Conservation (phyloP, 805 yeast genomes). For the Schwanniomyces polymorphus region DNA sequence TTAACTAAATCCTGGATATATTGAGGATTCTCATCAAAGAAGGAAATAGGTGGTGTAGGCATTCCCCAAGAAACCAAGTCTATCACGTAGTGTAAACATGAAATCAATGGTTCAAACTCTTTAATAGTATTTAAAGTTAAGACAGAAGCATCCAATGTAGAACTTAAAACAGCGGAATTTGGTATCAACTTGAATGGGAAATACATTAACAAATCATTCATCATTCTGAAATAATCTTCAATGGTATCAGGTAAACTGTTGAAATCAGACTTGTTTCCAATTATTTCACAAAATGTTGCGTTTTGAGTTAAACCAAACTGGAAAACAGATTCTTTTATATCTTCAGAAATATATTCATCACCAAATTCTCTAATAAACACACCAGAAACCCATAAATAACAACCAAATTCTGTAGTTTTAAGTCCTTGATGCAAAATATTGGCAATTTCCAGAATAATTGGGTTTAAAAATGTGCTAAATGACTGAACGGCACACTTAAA, state of each 20-base stretch:
- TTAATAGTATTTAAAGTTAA: constrained; percentile 50
- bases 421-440: constrained; percentile 70
- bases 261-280: constrained; percentile 22
- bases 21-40: constrained; percentile 56
- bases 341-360: constrained; percentile 48
- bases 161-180: constrained; percentile 46
- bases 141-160: constrained; percentile 60
- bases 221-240: constrained; percentile 85
- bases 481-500: constrained; percentile 65
- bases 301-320: constrained; percentile 71
- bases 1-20: constrained; percentile 49
- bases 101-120: constrained; percentile 68
- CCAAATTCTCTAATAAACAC: constrained; percentile 72
- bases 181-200: constrained; percentile 56
- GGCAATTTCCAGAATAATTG: constrained; percentile 65
- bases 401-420: constrained; percentile 67
- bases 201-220: constrained; percentile 74
- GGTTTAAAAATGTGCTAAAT: constrained; percentile 54
- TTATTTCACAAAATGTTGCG: constrained; percentile 47
- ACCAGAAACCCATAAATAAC: constrained; percentile 90
- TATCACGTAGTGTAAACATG: constrained; percentile 73
- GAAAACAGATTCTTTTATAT: constrained; percentile 64
- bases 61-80: constrained; percentile 87
- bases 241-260: constrained; percentile 62
- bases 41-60: constrained; percentile 75